phyloP scores from a whole-genome alignment of 208 protist species.

The Vickermania ingenoplastis region DNA sequence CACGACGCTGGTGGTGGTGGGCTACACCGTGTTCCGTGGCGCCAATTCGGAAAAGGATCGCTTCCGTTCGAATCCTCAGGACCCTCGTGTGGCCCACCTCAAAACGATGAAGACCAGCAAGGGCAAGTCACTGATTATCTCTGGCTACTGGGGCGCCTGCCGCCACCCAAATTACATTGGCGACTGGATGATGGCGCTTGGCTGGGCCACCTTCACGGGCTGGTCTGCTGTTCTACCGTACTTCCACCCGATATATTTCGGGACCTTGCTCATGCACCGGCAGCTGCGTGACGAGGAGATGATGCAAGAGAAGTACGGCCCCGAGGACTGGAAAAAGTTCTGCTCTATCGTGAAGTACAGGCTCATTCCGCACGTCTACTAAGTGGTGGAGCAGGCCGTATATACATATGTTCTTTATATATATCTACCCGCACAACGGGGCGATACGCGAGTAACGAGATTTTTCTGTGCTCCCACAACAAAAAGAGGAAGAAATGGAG shows the following conservation, averaged over 20 bases:
- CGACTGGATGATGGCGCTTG: conserved; percentile 87
- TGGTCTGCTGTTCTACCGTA: conserved; percentile 72
- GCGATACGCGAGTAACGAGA: neutral
- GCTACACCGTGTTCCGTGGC: conserved; percentile 78
- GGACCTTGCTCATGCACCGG: conserved; percentile 88
- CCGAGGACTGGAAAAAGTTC: conserved; percentile 87
- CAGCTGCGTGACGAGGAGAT: conserved; percentile 88
- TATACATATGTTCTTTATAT: conserved; percentile 2
- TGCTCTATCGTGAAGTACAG: conserved; percentile 78
- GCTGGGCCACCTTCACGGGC: conserved; percentile 55
- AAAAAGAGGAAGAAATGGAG: too few species aligned
- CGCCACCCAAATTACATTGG: conserved; percentile 96
- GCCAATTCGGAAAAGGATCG: conserved; percentile 83
- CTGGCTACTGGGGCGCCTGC: conserved; percentile 94
- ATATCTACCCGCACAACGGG: neutral
- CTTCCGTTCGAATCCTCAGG: conserved; percentile 69
- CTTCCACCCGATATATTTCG: conserved; percentile 93
- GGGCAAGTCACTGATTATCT: conserved; percentile 86
- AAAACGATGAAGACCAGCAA: conserved; percentile 70
- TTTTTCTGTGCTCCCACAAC: too few species aligned
- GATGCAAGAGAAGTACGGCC: conserved; percentile 90
- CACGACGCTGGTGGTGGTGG: conserved; percentile 24
- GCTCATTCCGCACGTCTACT: conserved; percentile 89
- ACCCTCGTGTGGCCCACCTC: conserved; percentile 52
- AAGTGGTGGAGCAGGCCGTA: conserved; percentile 7